Evolutionary conservation across 371 early-diverging fungal genomes (phyloP).

Genomic region (Apophysomyces trapeziformis): DNA sequence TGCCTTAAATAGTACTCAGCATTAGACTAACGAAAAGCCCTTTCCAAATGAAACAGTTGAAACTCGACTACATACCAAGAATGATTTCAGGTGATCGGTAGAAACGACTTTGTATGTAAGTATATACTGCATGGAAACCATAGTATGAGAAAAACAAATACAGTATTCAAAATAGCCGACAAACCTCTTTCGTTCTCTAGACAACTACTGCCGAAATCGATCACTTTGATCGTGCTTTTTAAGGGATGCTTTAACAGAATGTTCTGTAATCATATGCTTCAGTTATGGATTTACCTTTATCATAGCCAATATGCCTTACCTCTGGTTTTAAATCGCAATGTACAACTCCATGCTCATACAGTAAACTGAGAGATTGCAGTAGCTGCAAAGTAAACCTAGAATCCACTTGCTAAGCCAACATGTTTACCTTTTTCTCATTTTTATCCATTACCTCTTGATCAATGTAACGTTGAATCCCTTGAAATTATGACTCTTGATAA

Average conservation of each 20-base stretch:
- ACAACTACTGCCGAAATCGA: conserved; percentile 93
- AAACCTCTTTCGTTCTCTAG: conserved; percentile 62
- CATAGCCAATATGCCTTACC: conserved; percentile 39
- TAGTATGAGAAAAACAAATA: not conserved
- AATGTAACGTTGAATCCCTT: conserved; percentile 86
- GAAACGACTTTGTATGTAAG: conserved; percentile 95
- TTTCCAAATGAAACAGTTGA: too few species aligned
- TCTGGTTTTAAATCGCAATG: conserved; percentile 99
- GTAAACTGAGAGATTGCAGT: conserved; percentile 79
- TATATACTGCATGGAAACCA: conserved; percentile 61
- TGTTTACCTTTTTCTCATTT: not conserved
- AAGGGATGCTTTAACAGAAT: conserved; percentile 64
- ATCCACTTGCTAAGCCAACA: not conserved
- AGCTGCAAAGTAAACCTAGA: conserved; percentile 84
- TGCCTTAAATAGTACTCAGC: conserved; percentile 13
- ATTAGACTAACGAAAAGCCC: not conserved
- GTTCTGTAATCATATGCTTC: conserved; percentile 42
- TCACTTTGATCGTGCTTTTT: conserved; percentile 78
- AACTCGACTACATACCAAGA: conserved; percentile 54
- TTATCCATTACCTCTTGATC: conserved; percentile 63
- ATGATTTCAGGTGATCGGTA: conserved; percentile 97
- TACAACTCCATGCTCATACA: conserved; percentile 82
- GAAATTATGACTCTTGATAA: conserved; percentile 93
- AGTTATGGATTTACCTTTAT: not conserved
- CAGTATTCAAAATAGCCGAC: not conserved